Conservation (phyloP, 2,329 filamentous ascomycete species). For the Gremmenia infestans region DNA sequence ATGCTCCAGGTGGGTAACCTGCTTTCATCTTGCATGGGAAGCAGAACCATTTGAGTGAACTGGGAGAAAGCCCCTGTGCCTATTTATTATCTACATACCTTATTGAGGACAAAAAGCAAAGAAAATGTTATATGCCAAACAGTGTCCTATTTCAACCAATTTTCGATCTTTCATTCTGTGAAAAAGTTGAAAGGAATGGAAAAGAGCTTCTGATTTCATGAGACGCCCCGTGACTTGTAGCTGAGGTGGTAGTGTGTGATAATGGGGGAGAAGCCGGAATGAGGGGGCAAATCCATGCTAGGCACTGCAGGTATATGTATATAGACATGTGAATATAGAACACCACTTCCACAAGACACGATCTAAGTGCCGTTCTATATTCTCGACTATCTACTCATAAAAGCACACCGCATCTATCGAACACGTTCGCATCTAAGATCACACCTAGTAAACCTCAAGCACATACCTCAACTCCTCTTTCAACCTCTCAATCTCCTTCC, state of each 20-base stretch:
- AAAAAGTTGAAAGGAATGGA: no score
- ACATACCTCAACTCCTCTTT: slow-evolving; percentile 96
- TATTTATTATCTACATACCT: no score
- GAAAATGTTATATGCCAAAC: no score
- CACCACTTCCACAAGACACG: background rate
- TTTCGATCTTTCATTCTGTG: no score
- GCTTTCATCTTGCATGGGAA: no score
- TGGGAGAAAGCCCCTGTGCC: no score
- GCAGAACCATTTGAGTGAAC: no score
- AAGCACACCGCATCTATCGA: background rate
- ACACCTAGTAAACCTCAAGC: slow-evolving; percentile 81
- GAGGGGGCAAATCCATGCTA: background rate
- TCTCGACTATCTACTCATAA: background rate
- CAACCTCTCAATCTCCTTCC: slow-evolving; percentile 91
- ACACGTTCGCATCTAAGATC: background rate
- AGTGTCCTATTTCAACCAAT: no score
- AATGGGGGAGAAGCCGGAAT: slow-evolving; percentile 1
- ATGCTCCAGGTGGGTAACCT: no score
- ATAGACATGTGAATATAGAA: background rate
- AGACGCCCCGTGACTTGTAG: background rate
- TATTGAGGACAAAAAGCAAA: no score
- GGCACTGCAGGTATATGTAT: background rate
- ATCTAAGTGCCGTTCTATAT: background rate
- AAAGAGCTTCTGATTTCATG: no score
- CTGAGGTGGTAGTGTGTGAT: slow-evolving; percentile 8